Evolutionary conservation across 441 rosid species (phyloP).

Genomic region (Manihot esculenta): DNA sequence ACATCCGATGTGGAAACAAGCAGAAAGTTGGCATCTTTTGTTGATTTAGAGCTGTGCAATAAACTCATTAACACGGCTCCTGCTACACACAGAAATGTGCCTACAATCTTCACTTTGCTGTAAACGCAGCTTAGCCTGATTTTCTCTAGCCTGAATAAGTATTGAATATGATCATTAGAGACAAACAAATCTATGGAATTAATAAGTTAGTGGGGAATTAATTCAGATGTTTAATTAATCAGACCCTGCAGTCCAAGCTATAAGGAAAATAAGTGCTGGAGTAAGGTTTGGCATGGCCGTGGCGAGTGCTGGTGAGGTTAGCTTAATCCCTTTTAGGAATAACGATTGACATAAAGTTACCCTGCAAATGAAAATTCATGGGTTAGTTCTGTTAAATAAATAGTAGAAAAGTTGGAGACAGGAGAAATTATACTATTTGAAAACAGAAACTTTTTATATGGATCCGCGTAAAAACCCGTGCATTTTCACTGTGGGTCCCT

Average conservation of each 20-base stretch:
- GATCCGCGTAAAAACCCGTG: too few relatives aligned
- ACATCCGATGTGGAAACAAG: background rate
- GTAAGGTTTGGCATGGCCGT: constrained; percentile 95
- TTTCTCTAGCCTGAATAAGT: constrained; percentile 60
- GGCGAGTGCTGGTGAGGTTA: constrained; percentile 79
- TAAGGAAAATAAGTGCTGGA: constrained; percentile 73
- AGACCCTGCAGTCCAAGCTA: constrained; percentile 69
- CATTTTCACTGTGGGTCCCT: too few relatives aligned
- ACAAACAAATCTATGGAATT: too few relatives aligned
- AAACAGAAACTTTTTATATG: too few relatives aligned
- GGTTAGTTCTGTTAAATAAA: background rate
- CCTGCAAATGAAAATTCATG: constrained; percentile 31
- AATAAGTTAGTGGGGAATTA: too few relatives aligned
- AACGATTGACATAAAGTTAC: constrained; percentile 71
- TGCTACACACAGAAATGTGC: constrained; percentile 65
- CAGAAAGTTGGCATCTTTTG: constrained; percentile 13
- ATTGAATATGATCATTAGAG: too few relatives aligned
- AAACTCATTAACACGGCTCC: constrained; percentile 80
- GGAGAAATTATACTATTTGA: too few relatives aligned
- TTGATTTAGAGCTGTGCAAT: constrained; percentile 52
- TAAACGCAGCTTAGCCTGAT: constrained; percentile 56
- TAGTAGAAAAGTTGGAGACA: too few relatives aligned
- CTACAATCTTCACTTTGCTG: constrained; percentile 72
- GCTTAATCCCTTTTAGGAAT: constrained; percentile 69
- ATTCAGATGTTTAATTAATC: too few relatives aligned